Evolutionary conservation across 176 grass and related monocot genomes (phyloP).

Genomic region (Carex cristatella): DNA sequence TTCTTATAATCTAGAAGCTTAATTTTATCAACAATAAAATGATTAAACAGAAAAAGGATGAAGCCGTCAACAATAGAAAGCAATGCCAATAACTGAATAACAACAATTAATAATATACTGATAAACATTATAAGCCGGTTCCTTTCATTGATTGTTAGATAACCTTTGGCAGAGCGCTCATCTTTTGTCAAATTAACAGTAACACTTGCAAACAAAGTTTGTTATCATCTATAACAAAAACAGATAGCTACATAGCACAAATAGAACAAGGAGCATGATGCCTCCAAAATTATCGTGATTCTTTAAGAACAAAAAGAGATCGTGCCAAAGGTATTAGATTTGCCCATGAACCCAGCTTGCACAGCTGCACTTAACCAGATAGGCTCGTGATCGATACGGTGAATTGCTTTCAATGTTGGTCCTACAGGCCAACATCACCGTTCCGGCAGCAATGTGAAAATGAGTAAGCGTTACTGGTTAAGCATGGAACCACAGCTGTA

Average conservation of each 20-base stretch:
- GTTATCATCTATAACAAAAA: not conserved
- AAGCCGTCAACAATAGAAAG: too few species aligned
- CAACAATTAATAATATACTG: too few species aligned
- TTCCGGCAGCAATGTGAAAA: too few species aligned
- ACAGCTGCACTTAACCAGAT: not conserved
- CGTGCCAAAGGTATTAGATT: slow-evolving; percentile 18
- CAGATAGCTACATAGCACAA: not conserved
- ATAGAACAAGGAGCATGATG: not conserved
- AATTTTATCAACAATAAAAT: not conserved
- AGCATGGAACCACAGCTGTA: slow-evolving; percentile 32
- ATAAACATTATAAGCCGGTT: too few species aligned
- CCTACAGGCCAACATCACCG: not conserved
- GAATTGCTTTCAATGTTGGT: not conserved
- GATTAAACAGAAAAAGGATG: not conserved
- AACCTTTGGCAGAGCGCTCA: too few species aligned
- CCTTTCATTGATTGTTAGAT: too few species aligned
- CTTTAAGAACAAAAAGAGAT: not conserved
- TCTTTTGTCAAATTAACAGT: too few species aligned
- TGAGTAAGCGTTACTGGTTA: not conserved
- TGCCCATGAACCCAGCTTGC: not conserved
- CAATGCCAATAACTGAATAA: too few species aligned
- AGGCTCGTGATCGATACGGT: not conserved
- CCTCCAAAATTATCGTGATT: not conserved
- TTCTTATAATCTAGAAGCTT: not conserved
- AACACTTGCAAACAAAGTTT: not conserved